Base-by-base conservation (phyloP, 2,329 filamentous ascomycete species). In the Colletotrichum musicola region DNA sequence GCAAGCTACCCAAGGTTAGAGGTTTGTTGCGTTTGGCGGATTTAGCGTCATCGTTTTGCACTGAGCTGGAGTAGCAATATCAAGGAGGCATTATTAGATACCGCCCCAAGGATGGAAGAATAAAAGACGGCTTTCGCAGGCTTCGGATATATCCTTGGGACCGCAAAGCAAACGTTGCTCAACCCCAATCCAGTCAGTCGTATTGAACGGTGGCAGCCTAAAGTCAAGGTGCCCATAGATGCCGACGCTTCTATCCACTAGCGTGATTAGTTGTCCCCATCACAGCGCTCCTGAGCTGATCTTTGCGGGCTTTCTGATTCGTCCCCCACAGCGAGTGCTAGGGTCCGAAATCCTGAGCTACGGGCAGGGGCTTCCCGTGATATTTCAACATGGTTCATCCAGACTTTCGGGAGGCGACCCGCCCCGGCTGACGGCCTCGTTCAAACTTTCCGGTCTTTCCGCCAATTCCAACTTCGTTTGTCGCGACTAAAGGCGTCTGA, bases 311-410 rank as follows among this genome's bases (percentile, higher is more conserved):
- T 25, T 25, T 25, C 22, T 25, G 22, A 25, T 25, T 25, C 22
- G 22, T 4, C 22, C 22, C 22, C 30, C 30, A 35, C 30, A 35
- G 7, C 1, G 30, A 35, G 10, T 35, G 30, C 30, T 7, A 35
- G 30, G 30, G 30, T 35, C 30, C 2, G 7, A 7, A 35, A 35
- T 35, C 30, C 30, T 35, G 3, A 9, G 7, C 7, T 10, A 35
- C 30, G 12, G 30, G 30, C 30, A 35, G 30, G 30, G 30, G 30
- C 30, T 35, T 35, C 30, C 30, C 30, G 6, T 49, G 1, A n/a
- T 49, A 18, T 35, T 35, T 35, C 30, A n/a, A 22, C 44, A 61
- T 51, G 58, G 47, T 54, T 54, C 59, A 62, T 44, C 49, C 49
- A 62, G 40, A 22, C n/a, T 62, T 46, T 54, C 16, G 59, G 59